Conservation (phyloP, 2,329 filamentous ascomycete species). For the Cryphonectria parasitica region DNA sequence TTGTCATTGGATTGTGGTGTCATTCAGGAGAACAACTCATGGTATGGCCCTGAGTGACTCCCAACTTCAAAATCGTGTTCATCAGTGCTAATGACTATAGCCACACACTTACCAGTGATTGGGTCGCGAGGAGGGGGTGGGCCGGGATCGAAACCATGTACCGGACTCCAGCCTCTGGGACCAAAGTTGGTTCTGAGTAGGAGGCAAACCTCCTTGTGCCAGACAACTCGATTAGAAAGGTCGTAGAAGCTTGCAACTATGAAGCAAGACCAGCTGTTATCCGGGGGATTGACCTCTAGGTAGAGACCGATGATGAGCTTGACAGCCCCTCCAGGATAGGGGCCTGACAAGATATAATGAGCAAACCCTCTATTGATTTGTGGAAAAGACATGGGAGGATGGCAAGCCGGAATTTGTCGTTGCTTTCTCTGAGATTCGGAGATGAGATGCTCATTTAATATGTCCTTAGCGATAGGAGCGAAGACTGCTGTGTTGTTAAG, state of each 20-base stretch:
- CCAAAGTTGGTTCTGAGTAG: slow-evolving; percentile 30
- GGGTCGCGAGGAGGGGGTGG: not conserved
- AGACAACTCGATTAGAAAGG: slow-evolving; percentile 36
- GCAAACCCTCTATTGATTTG: not conserved
- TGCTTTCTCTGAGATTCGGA: not conserved
- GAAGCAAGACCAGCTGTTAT: slow-evolving; percentile 38
- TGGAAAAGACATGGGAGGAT: slow-evolving; percentile 2
- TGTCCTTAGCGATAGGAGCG: not conserved
- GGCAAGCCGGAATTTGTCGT: not conserved
- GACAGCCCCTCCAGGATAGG: slow-evolving; percentile 26
- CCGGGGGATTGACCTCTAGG: slow-evolving; percentile 34
- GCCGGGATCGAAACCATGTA: not conserved
- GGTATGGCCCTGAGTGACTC: not conserved
- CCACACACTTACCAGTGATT: slow-evolving; percentile 17
- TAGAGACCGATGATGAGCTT: slow-evolving; percentile 37
- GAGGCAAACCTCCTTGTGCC: slow-evolving; percentile 39
- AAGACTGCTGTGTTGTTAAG: not conserved
- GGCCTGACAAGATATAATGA: not conserved
- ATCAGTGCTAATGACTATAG: not conserved
- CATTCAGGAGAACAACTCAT: not conserved
- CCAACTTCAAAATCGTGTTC: not conserved
- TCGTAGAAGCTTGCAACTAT: slow-evolving; percentile 42
- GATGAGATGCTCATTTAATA: not conserved
- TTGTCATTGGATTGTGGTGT: not conserved
- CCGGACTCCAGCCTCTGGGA: slow-evolving; percentile 1